Percentiles rank a stretch among this genome's conserved stretches.
Conservation (phyloP, 768 basidiomycete genomes). For the Tulasnella sp. region DNA sequence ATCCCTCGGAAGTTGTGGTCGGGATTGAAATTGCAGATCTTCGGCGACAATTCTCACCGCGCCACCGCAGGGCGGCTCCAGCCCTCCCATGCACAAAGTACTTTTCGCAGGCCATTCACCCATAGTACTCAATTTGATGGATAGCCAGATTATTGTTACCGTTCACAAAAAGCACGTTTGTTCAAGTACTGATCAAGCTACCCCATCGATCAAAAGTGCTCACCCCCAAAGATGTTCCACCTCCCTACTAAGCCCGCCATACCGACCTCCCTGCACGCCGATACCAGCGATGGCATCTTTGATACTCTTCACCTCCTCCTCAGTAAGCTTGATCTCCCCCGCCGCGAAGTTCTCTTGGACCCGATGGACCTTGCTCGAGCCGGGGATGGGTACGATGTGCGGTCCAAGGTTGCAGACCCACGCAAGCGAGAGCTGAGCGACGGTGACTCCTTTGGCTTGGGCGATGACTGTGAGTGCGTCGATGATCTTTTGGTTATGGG, state of each 20-base stretch:
- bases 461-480: conserved; percentile 25
- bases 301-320: conserved; percentile 33
- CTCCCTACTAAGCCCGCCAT: conserved; percentile 15
- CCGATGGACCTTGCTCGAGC: conserved; percentile 29
- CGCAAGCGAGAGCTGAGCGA: conserved; percentile 30
- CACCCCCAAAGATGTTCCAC: conserved; percentile 1
- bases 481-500: conserved; percentile 28
- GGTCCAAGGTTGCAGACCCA: conserved; percentile 25
- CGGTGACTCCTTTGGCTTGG: conserved; percentile 25
- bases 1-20: too few species aligned
- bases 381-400: conserved; percentile 22
- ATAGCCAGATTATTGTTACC: too few species aligned
- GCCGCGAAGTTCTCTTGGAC: conserved; percentile 37
- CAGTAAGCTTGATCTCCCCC: conserved; percentile 31
- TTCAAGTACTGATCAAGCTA: too few species aligned
- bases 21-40: too few species aligned
- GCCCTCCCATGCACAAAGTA: too few species aligned
- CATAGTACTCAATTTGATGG: too few species aligned
- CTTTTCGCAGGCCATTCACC: too few species aligned
- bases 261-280: conserved; percentile 33
- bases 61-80: too few species aligned
- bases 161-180: too few species aligned
- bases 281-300: conserved; percentile 28
- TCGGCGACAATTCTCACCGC: too few species aligned
- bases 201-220: too few species aligned